phyloP scores from a whole-genome alignment of 2,329 filamentous ascomycete species.

The Ambrosiella cleistominuta region DNA sequence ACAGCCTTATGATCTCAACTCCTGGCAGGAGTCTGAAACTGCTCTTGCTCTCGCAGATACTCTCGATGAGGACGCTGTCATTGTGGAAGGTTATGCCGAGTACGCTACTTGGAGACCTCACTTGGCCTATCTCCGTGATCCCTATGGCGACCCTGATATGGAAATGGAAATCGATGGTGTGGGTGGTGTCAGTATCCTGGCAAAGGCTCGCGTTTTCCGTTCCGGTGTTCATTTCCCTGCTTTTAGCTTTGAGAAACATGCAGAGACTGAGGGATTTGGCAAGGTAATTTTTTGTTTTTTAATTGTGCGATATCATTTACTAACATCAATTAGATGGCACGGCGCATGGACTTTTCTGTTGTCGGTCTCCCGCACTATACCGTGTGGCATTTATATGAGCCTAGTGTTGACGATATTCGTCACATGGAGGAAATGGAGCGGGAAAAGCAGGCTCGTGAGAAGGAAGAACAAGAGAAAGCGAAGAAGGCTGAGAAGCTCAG shows the following conservation, averaged over 20 bases:
- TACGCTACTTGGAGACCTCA: constrained; percentile 97
- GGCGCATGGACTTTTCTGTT: constrained; percentile 87
- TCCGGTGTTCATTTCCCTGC: constrained; percentile 93
- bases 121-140: constrained; percentile 87
- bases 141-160: constrained; percentile 95
- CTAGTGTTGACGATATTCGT: constrained; percentile 89
- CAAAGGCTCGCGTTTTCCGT: constrained; percentile 89
- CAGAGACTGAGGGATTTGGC: constrained; percentile 94
- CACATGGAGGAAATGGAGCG: constrained; percentile 99
- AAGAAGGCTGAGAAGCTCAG: constrained; percentile 64
- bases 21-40: constrained; percentile 98
- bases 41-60: constrained; percentile 85
- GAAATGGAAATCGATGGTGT: constrained; percentile 99
- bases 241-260: constrained; percentile 97
- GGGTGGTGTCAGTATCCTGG: constrained; percentile 89
- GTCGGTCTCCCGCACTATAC: constrained; percentile 94
- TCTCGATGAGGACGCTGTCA: constrained; percentile 92
- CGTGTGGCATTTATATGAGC: constrained; percentile 98
- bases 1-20: constrained; percentile 95
- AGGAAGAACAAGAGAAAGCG: constrained; percentile 48
- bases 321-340: constrained; percentile 57
- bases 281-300: constrained; percentile 45
- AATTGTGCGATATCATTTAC: constrained; percentile 5
- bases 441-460: constrained; percentile 62
- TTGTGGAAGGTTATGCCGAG: constrained; percentile 96